Evolutionary conservation across 768 basidiomycete genomes (phyloP).

Genomic region (Pleurotus giganteus): DNA sequence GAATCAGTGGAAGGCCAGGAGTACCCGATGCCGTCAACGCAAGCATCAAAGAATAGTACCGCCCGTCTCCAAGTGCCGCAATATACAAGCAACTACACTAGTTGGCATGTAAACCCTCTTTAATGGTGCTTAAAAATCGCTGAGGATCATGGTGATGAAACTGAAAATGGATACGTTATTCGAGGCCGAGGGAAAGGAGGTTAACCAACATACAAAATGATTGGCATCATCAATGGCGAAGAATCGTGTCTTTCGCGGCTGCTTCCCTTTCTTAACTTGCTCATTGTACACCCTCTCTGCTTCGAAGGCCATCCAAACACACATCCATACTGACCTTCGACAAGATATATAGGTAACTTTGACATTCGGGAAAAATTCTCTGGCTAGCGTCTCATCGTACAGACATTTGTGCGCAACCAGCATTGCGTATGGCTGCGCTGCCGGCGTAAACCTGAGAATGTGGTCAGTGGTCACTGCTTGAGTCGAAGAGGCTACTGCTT

Average conservation of each 20-base stretch:
- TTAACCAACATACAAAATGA: slow-evolving; percentile 32
- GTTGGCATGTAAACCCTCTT: neutral
- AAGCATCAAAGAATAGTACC: too few species aligned
- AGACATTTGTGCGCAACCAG: neutral
- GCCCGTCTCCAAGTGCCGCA: too few species aligned
- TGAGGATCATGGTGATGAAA: neutral
- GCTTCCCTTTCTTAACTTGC: slow-evolving; percentile 13
- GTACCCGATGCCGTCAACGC: too few species aligned
- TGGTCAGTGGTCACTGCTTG: slow-evolving; percentile 16
- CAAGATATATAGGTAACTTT: slow-evolving; percentile 21
- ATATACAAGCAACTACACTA: too few species aligned
- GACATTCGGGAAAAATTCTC: slow-evolving; percentile 18
- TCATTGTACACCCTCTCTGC: slow-evolving; percentile 20
- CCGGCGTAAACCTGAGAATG: slow-evolving; percentile 20
- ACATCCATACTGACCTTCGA: slow-evolving; percentile 20
- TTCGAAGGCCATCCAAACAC: slow-evolving; percentile 21
- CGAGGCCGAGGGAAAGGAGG: too few species aligned
- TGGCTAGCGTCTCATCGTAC: neutral
- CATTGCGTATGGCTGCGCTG: slow-evolving; percentile 15
- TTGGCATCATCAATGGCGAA: slow-evolving; percentile 24
- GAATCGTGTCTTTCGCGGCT: slow-evolving; percentile 22
- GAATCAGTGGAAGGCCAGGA: too few species aligned
- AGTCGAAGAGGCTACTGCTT: slow-evolving; percentile 16
- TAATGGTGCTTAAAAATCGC: too few species aligned
- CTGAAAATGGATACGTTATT: neutral